Evolutionary conservation across 768 basidiomycete genomes (phyloP).

Genomic region (Hygrocybe coccinea): DNA sequence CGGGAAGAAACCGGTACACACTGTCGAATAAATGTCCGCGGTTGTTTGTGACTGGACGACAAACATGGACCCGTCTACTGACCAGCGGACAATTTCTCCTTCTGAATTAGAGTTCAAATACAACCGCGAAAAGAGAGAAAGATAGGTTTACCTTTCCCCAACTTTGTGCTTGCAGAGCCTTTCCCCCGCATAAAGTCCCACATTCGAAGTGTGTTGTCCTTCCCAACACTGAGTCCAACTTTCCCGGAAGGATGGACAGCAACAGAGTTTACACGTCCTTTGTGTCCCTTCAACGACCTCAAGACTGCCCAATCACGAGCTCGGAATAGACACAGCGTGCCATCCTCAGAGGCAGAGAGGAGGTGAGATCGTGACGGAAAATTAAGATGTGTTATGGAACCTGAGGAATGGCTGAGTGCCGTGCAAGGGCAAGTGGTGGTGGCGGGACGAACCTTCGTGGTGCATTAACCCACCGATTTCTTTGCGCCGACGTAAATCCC

Average conservation of each 20-base stretch:
- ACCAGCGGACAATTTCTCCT: slow-evolving; percentile 91
- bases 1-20: slow-evolving; percentile 30
- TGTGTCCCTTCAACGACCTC: slow-evolving; percentile 86
- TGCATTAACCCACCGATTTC: slow-evolving; percentile 95
- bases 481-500: slow-evolving; percentile 88
- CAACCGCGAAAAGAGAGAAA: not conserved
- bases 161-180: slow-evolving; percentile 80
- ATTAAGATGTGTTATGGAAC: slow-evolving; percentile 82
- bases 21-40: slow-evolving; percentile 81
- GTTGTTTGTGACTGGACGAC: slow-evolving; percentile 71
- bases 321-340: slow-evolving; percentile 83
- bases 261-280: slow-evolving; percentile 83
- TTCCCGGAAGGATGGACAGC: slow-evolving; percentile 93
- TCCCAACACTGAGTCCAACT: slow-evolving; percentile 85
- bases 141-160: slow-evolving; percentile 68
- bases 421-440: not conserved
- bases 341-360: slow-evolving; percentile 89
- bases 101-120: slow-evolving; percentile 43
- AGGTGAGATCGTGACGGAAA: slow-evolving; percentile 90
- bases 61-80: slow-evolving; percentile 69
- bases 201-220: slow-evolving; percentile 87
- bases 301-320: slow-evolving; percentile 93
- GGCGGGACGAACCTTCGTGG: slow-evolving; percentile 64
- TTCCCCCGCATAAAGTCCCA: slow-evolving; percentile 98
- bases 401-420: slow-evolving; percentile 35